phyloP scores from a whole-genome alignment of 1,139 yeast species.

The Saccharomyces uvarum region DNA sequence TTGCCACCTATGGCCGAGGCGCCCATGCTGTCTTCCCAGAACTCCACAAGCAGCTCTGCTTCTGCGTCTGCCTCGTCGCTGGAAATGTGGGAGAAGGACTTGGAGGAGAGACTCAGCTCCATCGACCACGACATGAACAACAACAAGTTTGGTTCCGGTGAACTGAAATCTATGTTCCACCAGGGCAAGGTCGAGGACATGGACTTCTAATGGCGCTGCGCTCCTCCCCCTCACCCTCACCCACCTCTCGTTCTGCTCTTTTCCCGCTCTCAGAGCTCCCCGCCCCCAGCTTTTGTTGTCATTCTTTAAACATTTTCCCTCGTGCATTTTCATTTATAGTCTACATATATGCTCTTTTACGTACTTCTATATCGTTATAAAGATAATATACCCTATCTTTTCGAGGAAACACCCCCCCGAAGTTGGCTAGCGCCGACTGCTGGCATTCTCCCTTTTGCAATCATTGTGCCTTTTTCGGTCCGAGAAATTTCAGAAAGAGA shows the following conservation, averaged over 20 bases:
- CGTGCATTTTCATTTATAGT: background rate
- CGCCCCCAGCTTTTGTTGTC: background rate
- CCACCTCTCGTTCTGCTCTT: background rate
- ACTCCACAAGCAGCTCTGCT: conserved; percentile 22
- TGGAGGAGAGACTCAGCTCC: conserved; percentile 37
- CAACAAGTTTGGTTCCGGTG: conserved; percentile 24
- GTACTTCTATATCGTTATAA: background rate
- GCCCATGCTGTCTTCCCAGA: conserved; percentile 28
- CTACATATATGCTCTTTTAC: background rate
- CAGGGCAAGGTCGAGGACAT: conserved; percentile 12
- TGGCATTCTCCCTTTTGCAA: background rate
- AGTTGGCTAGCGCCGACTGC: background rate
- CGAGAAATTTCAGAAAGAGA: background rate
- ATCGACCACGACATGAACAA: conserved; percentile 29
- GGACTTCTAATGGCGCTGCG: conserved; percentile 11
- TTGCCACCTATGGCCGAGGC: conserved; percentile 37
- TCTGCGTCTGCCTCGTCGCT: conserved; percentile 35
- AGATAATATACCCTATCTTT: background rate
- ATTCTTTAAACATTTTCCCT: background rate
- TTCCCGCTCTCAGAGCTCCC: background rate
- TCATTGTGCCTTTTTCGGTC: background rate
- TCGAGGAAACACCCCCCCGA: no score
- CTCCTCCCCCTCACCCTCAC: background rate
- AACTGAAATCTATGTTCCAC: conserved; percentile 15
- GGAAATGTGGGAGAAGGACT: conserved; percentile 43